phyloP scores from a whole-genome alignment of 768 basidiomycete species.

The Suillus weaverae region DNA sequence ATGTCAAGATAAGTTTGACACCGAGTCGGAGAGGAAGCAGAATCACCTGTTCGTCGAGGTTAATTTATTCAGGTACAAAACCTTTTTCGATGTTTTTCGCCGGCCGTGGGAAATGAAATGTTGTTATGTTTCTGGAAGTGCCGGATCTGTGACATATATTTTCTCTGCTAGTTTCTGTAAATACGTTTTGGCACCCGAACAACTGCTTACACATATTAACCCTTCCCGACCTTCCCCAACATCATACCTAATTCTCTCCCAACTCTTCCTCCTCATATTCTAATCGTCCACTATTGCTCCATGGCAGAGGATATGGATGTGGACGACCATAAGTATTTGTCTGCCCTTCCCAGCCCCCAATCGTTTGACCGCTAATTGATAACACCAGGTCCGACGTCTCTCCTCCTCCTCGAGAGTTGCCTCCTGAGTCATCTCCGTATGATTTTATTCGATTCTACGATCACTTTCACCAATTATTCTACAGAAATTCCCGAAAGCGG shows the following conservation, averaged over 20 bases:
- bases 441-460: conserved; percentile 17
- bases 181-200: conserved; percentile 39
- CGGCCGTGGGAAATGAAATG: conserved; percentile 35
- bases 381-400: conserved; percentile 15
- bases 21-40: conserved; percentile 22
- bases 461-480: conserved; percentile 9
- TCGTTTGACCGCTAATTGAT: conserved; percentile 13
- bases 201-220: conserved; percentile 36
- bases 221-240: conserved; percentile 19
- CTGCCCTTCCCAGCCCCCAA: conserved; percentile 14
- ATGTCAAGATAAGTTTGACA: conserved; percentile 17
- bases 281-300: neutral
- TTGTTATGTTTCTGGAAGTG: conserved; percentile 41
- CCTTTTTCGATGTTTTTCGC: conserved; percentile 35
- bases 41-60: conserved; percentile 23
- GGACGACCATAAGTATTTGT: conserved; percentile 20
- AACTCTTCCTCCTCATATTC: conserved; percentile 10
- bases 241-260: conserved; percentile 14
- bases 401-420: conserved; percentile 14
- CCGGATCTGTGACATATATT: conserved; percentile 42
- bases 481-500: conserved; percentile 41
- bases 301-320: conserved; percentile 22
- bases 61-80: conserved; percentile 25
- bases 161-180: conserved; percentile 38
- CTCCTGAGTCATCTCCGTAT: conserved; percentile 20